Evolutionary conservation across 2,329 filamentous ascomycete genomes (phyloP), one percentile per base, ranked within the genome.

Genomic region (Tolypocladium tundrense): DNA sequence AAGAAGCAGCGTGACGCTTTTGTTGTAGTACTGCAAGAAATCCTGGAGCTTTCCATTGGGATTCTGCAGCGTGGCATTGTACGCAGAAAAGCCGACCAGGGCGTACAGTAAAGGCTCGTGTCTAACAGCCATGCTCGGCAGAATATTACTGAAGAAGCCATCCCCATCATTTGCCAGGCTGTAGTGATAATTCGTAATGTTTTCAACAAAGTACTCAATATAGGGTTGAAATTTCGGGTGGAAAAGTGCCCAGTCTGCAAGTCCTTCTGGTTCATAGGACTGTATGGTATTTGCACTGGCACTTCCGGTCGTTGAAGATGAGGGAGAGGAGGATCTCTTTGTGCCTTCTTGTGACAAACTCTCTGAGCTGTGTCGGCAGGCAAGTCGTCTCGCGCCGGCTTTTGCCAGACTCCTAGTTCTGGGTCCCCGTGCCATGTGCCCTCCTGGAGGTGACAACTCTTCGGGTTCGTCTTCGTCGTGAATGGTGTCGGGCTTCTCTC

Each of bases 11-110:
- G 83, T 87, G 35, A 99, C 88, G 11, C 93, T 92, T 68, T 85
- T 88, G 71, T 96, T 92, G 75, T 97, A 97, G 67, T 95, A 96
- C 59, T 86, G 83, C 35, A 97, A 77, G 65, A 97, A 97, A 56
- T 88, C 86, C 60, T 88, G 82, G 33, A 97, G 85, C 62, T 86
- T 86, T 27, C 88, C 90, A 54, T 86, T 77, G 1, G 87, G 83
- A 54, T 87, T 84, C 43, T 81, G 79, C 54, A 97, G 71, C 1
- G 88, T 88, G 63, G 88, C 82, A 64, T 96, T 91, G 67, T 97
- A 97, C 0, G 92, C 90, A 13, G 93, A 82, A 69, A 97, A 97
- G 0, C 88, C 91, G 11, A 92, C 88, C 5, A 97, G 75, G 0
- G 92, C 91, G 69, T 96, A 91, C 6, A 97, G 79, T 13, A 97